phyloP scores from a whole-genome alignment of 805 yeast genomes.

The Wickerhamiella parazyma region DNA sequence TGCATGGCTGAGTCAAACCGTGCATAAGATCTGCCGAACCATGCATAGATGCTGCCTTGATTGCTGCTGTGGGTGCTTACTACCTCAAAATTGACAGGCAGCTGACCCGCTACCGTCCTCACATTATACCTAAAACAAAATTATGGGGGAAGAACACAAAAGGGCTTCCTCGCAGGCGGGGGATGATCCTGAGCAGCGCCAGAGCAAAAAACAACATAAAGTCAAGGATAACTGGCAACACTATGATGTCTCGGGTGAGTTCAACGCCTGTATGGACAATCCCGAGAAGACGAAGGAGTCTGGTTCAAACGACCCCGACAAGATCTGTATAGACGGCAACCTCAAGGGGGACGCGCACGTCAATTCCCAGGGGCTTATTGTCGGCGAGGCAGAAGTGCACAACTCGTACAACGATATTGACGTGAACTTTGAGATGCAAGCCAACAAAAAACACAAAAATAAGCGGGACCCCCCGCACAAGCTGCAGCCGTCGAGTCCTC shows the following conservation, averaged over 20 bases:
- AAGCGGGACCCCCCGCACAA: neutral
- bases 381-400: slow-evolving; percentile 6
- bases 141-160: neutral
- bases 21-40: neutral
- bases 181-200: neutral
- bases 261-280: slow-evolving; percentile 4
- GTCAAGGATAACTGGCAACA: slow-evolving; percentile 4
- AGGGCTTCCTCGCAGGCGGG: neutral
- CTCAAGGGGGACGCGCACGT: slow-evolving; percentile 7
- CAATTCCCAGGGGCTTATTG: neutral
- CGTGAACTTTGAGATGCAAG: slow-evolving; percentile 7
- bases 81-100: neutral
- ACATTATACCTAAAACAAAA: neutral
- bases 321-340: slow-evolving; percentile 1
- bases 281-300: neutral
- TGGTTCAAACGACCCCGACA: neutral
- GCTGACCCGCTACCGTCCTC: neutral
- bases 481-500: neutral
- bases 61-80: neutral
- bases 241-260: slow-evolving; percentile 4
- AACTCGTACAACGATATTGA: slow-evolving; percentile 2
- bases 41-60: neutral
- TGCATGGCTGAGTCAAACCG: neutral
- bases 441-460: neutral
- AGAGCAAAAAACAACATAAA: neutral